Evolutionary conservation across 2,329 filamentous ascomycete genomes (phyloP).

Genomic region (Sporothrix dimorphospora): DNA sequence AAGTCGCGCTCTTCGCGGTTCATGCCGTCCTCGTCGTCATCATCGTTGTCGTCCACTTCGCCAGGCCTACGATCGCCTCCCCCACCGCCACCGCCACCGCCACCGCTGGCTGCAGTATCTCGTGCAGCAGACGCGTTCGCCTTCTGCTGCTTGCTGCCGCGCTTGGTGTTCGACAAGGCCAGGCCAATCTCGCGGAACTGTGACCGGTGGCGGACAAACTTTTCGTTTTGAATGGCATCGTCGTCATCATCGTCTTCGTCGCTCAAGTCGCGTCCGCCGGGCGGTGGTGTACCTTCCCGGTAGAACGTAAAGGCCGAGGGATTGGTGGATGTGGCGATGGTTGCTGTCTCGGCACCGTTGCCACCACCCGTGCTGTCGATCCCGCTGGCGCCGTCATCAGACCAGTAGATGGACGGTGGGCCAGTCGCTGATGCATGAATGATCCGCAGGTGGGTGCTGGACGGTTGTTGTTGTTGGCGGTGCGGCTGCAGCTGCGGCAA

Average conservation of each 20-base stretch:
- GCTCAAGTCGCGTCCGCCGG: constrained; percentile 33
- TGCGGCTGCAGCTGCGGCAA: not conserved
- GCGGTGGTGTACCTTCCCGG: constrained; percentile 46
- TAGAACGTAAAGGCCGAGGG: constrained; percentile 46
- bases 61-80: constrained; percentile 39
- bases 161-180: constrained; percentile 24
- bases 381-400: constrained; percentile 34
- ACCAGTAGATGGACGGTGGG: constrained; percentile 40
- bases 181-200: constrained; percentile 22
- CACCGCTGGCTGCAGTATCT: not conserved
- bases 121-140: not conserved
- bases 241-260: constrained; percentile 22
- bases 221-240: not conserved
- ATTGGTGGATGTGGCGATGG: constrained; percentile 32
- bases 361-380: not conserved
- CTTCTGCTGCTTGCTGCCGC: constrained; percentile 1
- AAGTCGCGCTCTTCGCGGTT: constrained; percentile 26
- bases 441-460: constrained; percentile 13
- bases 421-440: constrained; percentile 21
- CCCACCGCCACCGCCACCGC: constrained; percentile 19
- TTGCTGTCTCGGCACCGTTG: constrained; percentile 29
- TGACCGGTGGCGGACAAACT: not conserved
- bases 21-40: constrained; percentile 17
- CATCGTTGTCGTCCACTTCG: constrained; percentile 30
- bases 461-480: not conserved